phyloP scores from a whole-genome alignment of 495 filamentous ascomycete species.

The Penicillium arizonense region DNA sequence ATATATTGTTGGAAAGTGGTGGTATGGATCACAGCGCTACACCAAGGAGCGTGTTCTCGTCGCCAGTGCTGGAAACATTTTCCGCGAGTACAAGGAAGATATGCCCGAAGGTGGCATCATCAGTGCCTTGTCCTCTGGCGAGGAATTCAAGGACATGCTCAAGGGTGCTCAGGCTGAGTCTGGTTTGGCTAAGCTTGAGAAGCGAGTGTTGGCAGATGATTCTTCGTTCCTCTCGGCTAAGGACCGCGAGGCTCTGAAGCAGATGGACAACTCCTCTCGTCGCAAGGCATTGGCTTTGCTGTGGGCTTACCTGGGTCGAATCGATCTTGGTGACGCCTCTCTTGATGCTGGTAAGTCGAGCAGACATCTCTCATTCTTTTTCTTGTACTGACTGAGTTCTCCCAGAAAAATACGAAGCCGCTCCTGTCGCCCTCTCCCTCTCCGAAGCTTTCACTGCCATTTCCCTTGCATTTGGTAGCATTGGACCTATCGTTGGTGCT shows the following conservation, averaged over 20 bases:
- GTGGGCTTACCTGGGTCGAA: conserved; percentile 90
- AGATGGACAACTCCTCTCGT: conserved; percentile 69
- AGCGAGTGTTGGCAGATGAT: conserved; percentile 63
- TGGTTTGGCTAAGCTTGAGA: conserved; percentile 78
- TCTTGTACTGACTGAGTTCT: conserved; percentile 6
- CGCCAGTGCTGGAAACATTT: conserved; percentile 88
- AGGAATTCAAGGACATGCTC: conserved; percentile 73
- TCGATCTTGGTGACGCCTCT: conserved; percentile 69
- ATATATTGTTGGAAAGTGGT: conserved; percentile 94
- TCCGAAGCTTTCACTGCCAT: conserved; percentile 87
- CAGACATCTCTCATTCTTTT: background rate
- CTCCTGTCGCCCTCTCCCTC: conserved; percentile 78
- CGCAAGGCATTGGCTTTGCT: conserved; percentile 86
- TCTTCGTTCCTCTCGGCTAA: conserved; percentile 44
- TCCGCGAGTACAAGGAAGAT: conserved; percentile 84
- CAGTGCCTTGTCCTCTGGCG: conserved; percentile 73
- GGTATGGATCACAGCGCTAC: conserved; percentile 91
- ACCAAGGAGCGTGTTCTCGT: conserved; percentile 91
- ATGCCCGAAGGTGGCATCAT: conserved; percentile 79
- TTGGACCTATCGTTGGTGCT: conserved; percentile 75
- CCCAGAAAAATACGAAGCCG: conserved; percentile 70
- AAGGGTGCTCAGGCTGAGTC: conserved; percentile 71
- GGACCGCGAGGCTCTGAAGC: conserved; percentile 64
- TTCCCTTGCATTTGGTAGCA: conserved; percentile 81
- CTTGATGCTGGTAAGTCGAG: conserved; percentile 67